Evolutionary conservation across 495 filamentous ascomycete genomes (phyloP), one percentile per base, ranked within the genome.

Genomic region (Podospora pseudopauciseta): DNA sequence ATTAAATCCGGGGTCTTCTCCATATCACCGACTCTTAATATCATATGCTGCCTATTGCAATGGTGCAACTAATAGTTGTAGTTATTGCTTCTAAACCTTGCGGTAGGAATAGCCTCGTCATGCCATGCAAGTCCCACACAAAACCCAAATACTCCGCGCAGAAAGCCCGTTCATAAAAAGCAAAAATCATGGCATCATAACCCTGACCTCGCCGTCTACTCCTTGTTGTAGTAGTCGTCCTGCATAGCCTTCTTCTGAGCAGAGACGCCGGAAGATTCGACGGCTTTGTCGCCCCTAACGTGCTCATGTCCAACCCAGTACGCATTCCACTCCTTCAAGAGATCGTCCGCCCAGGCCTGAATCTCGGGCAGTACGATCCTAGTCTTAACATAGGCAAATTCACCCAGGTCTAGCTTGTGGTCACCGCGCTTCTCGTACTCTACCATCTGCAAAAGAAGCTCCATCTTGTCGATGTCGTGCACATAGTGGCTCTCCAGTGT

Each of bases 401-500:
- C 95, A 27, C 88, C 85, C 57, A 99, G 81, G 77, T 97, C 92
- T 64, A 91, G 76, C 70, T 79, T 70, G 58, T 86, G 84, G 44
- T 88, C 77, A 30, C 86, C 79, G 15, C 83, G 80, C 72, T 90
- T 91, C 86, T 99, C 95, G 76, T 99, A 99, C 77, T 99, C 95
- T 23, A 97, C 83, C 90, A 97, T 97, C 82, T 99, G 95, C 76
- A 95, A 79, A 59, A 99, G 77, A 53, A 99, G 80, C 81, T 99
- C 95, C 76, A 98, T 88, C 85, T 97, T 97, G 78, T 99, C 95
- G 65, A 99, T 86, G 80, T 98, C 95, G 74, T 99, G 95, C 18
- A 99, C 96, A 70, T 93, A 99, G 68, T 87, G 80, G 65, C 90
- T 89, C 79, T 98, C 93, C 53, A 87, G 79, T 30, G 95, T 97